phyloP scores from a whole-genome alignment of 2,329 filamentous ascomycete species.

The Penicillium sp. region DNA sequence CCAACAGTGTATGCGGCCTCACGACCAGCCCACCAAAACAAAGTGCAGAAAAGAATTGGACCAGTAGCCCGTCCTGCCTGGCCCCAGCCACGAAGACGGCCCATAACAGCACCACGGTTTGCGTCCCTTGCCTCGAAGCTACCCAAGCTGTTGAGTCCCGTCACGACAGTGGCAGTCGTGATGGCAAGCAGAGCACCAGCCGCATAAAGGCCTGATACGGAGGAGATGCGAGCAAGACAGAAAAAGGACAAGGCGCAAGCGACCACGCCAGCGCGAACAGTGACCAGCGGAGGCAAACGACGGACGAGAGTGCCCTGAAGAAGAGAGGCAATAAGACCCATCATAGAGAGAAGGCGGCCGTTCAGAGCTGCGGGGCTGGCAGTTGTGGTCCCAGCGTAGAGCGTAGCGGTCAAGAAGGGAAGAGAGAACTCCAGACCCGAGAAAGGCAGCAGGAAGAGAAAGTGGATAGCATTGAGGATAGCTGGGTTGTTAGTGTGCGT shows the following conservation, averaged over 20 bases:
- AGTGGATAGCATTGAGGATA: slow-evolving; percentile 80
- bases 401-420: slow-evolving; percentile 94
- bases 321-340: slow-evolving; percentile 87
- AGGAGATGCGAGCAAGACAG: slow-evolving; percentile 69
- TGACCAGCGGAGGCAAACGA: slow-evolving; percentile 75
- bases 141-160: slow-evolving; percentile 84
- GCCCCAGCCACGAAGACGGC: slow-evolving; percentile 75
- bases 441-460: slow-evolving; percentile 93
- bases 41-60: slow-evolving; percentile 84
- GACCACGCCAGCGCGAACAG: slow-evolving; percentile 75
- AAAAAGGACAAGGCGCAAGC: slow-evolving; percentile 79
- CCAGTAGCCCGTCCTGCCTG: slow-evolving; percentile 86
- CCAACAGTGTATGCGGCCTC: slow-evolving; percentile 82
- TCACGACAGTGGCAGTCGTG: slow-evolving; percentile 93
- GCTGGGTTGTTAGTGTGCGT: slow-evolving; percentile 76
- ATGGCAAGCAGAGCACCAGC: slow-evolving; percentile 83
- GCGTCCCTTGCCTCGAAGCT: slow-evolving; percentile 81
- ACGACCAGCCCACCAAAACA: slow-evolving; percentile 98
- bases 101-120: slow-evolving; percentile 84
- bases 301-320: slow-evolving; percentile 91
- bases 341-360: slow-evolving; percentile 82
- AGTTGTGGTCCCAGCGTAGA: slow-evolving; percentile 71
- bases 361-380: slow-evolving; percentile 66
- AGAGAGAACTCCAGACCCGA: slow-evolving; percentile 97
- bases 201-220: slow-evolving; percentile 70